phyloP scores from a whole-genome alignment of 331 rosid genomes.

The Rosa hybrid region DNA sequence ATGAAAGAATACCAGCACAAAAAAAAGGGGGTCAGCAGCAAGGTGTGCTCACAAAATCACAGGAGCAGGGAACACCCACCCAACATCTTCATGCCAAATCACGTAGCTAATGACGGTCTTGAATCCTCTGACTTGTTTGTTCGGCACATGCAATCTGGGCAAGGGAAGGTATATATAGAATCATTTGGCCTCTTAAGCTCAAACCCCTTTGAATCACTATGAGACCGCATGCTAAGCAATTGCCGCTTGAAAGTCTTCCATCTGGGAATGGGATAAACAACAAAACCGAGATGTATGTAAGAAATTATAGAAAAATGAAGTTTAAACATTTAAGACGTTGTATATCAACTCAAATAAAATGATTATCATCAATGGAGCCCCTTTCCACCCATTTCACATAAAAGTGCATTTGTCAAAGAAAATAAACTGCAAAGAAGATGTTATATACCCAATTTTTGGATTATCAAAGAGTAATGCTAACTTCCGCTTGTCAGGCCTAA shows the following conservation, averaged over 20 bases:
- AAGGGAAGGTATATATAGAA: constrained; percentile 89
- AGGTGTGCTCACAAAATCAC: constrained; percentile 47
- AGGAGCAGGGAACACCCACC: constrained; percentile 43
- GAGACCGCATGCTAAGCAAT: constrained; percentile 73
- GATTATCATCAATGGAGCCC: background rate
- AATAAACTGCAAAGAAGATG: constrained; percentile 4
- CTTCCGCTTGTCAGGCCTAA: constrained; percentile 97
- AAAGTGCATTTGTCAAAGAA: background rate
- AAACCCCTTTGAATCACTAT: constrained; percentile 91
- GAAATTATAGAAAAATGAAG: no score
- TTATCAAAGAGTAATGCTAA: constrained; percentile 80
- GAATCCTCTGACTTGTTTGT: constrained; percentile 61
- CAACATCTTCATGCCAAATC: constrained; percentile 35
- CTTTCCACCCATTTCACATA: background rate
- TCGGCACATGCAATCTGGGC: constrained; percentile 98
- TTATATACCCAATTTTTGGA: constrained; percentile 76
- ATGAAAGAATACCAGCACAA: constrained; percentile 63
- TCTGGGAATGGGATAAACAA: constrained; percentile 58
- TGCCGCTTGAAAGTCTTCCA: constrained; percentile 94
- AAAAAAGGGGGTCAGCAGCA: constrained; percentile 50
- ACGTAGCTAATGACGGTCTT: constrained; percentile 49
- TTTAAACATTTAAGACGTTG: background rate
- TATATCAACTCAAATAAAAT: background rate
- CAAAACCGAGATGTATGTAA: constrained; percentile 11
- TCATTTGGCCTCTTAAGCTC: constrained; percentile 89